phyloP scores from a whole-genome alignment of 257 asterid genomes.

The Pogostemon cablin region DNA sequence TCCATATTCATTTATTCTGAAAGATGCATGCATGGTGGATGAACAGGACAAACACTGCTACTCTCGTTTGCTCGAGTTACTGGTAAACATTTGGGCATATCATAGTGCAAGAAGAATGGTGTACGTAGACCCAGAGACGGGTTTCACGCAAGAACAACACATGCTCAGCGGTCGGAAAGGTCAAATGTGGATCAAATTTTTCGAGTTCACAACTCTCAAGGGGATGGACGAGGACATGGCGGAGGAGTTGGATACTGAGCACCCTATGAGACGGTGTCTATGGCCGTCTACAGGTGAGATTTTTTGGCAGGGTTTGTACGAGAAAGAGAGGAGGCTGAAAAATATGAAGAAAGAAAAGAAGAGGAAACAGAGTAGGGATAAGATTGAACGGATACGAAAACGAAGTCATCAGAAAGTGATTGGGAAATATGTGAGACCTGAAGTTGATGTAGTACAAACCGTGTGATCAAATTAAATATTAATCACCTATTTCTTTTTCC shows the following conservation, averaged over 20 bases:
- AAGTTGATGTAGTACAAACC: conserved; percentile 45
- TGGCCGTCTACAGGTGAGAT: conserved; percentile 96
- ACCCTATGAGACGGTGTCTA: conserved; percentile 61
- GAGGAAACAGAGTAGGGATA: conserved; percentile 70
- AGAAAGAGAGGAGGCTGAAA: conserved; percentile 63
- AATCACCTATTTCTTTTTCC: conserved; percentile 24
- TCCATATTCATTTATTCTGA: background rate
- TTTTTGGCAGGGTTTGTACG: conserved; percentile 77
- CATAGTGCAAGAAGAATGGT: conserved; percentile 89
- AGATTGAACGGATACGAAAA: conserved; percentile 66
- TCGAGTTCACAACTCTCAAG: conserved; percentile 69
- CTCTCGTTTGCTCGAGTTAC: conserved; percentile 79
- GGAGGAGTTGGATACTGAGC: conserved; percentile 75
- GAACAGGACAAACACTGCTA: conserved; percentile 93
- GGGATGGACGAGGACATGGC: conserved; percentile 93
- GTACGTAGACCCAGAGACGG: conserved; percentile 71
- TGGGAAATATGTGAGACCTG: conserved; percentile 88
- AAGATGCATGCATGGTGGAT: conserved; percentile 1
- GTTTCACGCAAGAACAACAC: conserved; percentile 83
- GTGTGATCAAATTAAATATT: background rate
- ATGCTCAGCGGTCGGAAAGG: conserved; percentile 65
- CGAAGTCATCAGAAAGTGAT: conserved; percentile 73
- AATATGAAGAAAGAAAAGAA: conserved; percentile 69
- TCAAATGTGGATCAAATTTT: conserved; percentile 92
- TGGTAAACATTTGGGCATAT: conserved; percentile 93